Evolutionary conservation across 2,329 filamentous ascomycete genomes (phyloP).

Genomic region (Purpureocillium lavendulum): DNA sequence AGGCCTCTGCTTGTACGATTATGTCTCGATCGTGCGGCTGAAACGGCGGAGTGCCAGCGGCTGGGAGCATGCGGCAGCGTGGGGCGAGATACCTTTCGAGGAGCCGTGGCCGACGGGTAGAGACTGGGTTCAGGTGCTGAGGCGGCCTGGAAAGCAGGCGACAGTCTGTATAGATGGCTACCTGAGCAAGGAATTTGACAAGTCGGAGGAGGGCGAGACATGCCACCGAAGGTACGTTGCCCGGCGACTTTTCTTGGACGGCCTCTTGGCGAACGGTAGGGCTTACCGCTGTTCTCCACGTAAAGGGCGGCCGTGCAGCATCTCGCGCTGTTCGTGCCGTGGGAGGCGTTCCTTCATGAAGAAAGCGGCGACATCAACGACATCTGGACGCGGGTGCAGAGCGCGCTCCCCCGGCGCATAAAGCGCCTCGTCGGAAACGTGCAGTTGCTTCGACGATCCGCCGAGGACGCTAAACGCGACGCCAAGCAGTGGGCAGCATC

Average conservation of each 20-base stretch:
- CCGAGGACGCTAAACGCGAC: not conserved
- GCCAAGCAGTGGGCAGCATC: not conserved
- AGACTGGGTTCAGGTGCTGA: not conserved
- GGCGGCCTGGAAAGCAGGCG: not conserved
- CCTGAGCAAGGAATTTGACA: slow-evolving; percentile 2
- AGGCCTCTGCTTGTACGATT: slow-evolving; percentile 3
- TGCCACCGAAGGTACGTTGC: not conserved
- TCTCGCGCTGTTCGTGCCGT: slow-evolving; percentile 6
- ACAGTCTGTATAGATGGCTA: slow-evolving; percentile 2
- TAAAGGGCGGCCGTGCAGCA: slow-evolving; percentile 2
- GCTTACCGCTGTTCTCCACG: not conserved
- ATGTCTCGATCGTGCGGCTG: slow-evolving; percentile 3
- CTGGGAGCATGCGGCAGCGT: not conserved
- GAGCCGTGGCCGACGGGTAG: not conserved
- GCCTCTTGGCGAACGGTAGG: too few relatives aligned
- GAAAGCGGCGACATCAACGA: slow-evolving; percentile 4
- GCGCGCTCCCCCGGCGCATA: not conserved
- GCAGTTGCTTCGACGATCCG: not conserved
- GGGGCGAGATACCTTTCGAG: not conserved
- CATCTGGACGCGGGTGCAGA: slow-evolving; percentile 4
- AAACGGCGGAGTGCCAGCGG: not conserved
- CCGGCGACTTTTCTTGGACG: not conserved
- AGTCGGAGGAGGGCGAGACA: not conserved
- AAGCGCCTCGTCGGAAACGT: not conserved
- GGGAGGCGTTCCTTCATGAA: slow-evolving; percentile 3